Conservation (phyloP, 192 early-diverging fungal species). For the Podila epigama region DNA sequence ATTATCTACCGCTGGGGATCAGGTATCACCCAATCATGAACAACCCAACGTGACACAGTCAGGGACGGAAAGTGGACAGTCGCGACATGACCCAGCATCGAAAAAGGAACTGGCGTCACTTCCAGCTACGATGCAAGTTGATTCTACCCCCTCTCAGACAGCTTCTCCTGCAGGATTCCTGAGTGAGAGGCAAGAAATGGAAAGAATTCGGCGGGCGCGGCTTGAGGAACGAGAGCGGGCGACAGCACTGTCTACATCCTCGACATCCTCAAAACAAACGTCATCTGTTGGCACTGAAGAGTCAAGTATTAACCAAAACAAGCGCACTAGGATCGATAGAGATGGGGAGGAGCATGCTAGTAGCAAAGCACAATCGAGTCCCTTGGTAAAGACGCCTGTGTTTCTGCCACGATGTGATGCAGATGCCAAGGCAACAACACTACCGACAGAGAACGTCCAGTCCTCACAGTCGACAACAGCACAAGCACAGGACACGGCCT, state of each 20-base stretch:
- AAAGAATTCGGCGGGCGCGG: slow-evolving; percentile 26
- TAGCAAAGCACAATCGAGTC: not conserved
- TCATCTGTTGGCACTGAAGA: not conserved
- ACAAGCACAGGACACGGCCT: slow-evolving; percentile 3
- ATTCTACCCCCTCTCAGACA: no score
- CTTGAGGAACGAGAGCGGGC: slow-evolving; percentile 31
- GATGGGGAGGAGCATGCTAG: not conserved
- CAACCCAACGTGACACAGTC: not conserved
- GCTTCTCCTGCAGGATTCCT: slow-evolving; percentile 14
- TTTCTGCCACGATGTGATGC: slow-evolving; percentile 38
- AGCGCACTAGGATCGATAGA: slow-evolving; percentile 6
- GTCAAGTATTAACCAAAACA: not conserved
- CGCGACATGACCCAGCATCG: not conserved
- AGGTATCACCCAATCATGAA: not conserved
- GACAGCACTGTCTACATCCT: not conserved
- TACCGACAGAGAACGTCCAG: slow-evolving; percentile 3
- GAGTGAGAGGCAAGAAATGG: slow-evolving; percentile 42
- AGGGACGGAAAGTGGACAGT: not conserved
- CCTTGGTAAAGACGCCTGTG: slow-evolving; percentile 13
- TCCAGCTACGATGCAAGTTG: not conserved
- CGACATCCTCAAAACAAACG: not conserved
- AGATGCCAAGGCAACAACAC: slow-evolving; percentile 13
- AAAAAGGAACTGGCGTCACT: not conserved
- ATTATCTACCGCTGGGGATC: not conserved
- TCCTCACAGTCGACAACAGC: not conserved